Base-by-base conservation (phyloP, 2,329 filamentous ascomycete species). In the Apiospora sp. region DNA sequence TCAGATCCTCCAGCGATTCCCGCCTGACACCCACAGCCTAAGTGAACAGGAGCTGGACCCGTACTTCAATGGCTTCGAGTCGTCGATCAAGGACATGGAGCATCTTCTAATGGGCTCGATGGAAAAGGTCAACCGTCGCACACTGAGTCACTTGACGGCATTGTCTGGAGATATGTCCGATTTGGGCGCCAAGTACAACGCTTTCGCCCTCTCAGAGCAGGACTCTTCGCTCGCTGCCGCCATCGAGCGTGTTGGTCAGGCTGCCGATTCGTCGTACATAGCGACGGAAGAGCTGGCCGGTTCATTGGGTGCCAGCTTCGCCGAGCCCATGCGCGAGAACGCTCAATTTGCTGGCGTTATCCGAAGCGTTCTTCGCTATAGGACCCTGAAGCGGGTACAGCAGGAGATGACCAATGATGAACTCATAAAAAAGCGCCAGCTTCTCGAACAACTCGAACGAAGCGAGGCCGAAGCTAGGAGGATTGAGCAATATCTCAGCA, bases 401-500 rank as follows among this genome's bases (percentile, higher is more conserved):
- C 95, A 98, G 82, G 96, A 99, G 80, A 96, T 98, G 92, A 98
- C 96, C 1, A 92, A 92, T 64, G 96, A 99, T 73, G 95, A 99
- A 78, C 87, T 99, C 14, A 89, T 92, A 71, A 98, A 96, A 87
- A 98, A 98, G 85, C 91, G 89, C 78, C 86, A 89, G 3, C 87
- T 96, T 16, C 87, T 99, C 19, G 94, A 97, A 64, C 93, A 95
- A 68, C 86, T 99, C n/a, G 96, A 99, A 84, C 91, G 92, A 73
- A 98, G 96, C 79, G 96, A 99, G 83, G 89, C 93, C 7, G 96
- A 99, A 84, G 95, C 96, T 0, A 93, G 93, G 79, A 91, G 97
- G 67, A 96, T 99, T 74, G 96, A 98, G 79, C 93, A 97, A 76
- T 98, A 98, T 80, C 89, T 99, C 69, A 94, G 90, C 72, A 92